These are phyloP conservation scores for Acanthamoeba polyphaga DNA, from an alignment of 208 protist genomes.

Conservation along the genomic window DNA sequence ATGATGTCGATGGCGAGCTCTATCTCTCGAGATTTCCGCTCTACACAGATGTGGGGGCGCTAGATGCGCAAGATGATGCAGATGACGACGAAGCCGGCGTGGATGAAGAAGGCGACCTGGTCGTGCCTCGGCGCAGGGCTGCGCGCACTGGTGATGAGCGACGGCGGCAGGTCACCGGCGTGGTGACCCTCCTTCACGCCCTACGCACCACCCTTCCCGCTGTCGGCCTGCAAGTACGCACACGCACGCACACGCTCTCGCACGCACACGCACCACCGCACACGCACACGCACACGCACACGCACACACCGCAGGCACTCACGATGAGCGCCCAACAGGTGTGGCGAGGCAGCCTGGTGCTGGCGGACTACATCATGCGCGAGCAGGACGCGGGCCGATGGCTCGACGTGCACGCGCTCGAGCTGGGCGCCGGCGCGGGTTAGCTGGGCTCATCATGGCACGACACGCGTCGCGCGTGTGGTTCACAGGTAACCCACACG, in stretches of 20 bases:
- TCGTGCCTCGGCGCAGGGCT: background rate
- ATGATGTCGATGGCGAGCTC: background rate
- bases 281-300: background rate
- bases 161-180: background rate
- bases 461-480: background rate
- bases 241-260: background rate
- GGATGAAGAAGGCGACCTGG: conserved; percentile 15
- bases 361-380: background rate
- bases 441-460: background rate
- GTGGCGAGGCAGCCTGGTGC: conserved; percentile 29
- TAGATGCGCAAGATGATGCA: background rate
- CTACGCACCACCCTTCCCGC: background rate
- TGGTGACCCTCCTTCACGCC: background rate
- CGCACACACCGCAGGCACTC: background rate
- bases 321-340: background rate
- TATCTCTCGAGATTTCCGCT: background rate
- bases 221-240: background rate
- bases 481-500: background rate
- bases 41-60: background rate
- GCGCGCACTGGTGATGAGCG: background rate
- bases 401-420: background rate
- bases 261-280: background rate
- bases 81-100: background rate
- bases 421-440: conserved; percentile 5
- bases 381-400: conserved; percentile 18